Conservation (phyloP, 1,284 basidiomycete genomes). For the Cryptococcus sp. region DNA sequence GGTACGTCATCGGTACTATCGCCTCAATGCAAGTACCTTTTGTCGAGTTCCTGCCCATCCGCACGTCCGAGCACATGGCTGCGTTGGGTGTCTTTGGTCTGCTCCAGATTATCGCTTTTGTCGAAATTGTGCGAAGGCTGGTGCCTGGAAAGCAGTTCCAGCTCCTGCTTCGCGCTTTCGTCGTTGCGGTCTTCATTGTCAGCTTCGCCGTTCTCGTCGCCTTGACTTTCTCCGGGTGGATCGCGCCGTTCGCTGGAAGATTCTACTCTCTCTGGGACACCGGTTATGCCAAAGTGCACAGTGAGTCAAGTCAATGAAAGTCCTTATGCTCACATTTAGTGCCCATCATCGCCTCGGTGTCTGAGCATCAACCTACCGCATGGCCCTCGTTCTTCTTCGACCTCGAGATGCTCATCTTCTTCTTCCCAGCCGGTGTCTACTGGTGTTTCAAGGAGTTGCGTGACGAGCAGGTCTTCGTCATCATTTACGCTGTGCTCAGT, state of each 20-base stretch:
- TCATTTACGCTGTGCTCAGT: slow-evolving; percentile 94
- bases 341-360: slow-evolving; percentile 98
- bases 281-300: slow-evolving; percentile 87
- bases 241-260: slow-evolving; percentile 98
- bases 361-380: slow-evolving; percentile 99
- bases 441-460: slow-evolving; percentile 91
- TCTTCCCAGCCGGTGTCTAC: slow-evolving; percentile 95
- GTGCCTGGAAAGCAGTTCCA: slow-evolving; percentile 94
- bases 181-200: slow-evolving; percentile 71
- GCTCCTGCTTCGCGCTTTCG: slow-evolving; percentile 69
- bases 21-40: slow-evolving; percentile 99
- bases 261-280: slow-evolving; percentile 99
- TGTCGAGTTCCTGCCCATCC: slow-evolving; percentile 97
- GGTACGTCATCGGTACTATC: slow-evolving; percentile 96
- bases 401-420: slow-evolving; percentile 93
- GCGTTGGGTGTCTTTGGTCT: slow-evolving; percentile 96
- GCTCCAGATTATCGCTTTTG: slow-evolving; percentile 93
- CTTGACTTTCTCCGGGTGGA: slow-evolving; percentile 91
- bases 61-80: slow-evolving; percentile 98
- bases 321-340: slow-evolving; percentile 46
- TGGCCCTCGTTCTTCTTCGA: slow-evolving; percentile 99
- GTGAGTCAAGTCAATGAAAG: slow-evolving; percentile 55
- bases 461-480: slow-evolving; percentile 98
- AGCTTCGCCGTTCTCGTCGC: slow-evolving; percentile 71
- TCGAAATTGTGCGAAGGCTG: slow-evolving; percentile 83